Percentiles rank a stretch among this genome's conserved stretches.
Evolutionary conservation across 2,329 filamentous ascomycete species (phyloP).

Genomic region (Botryotinia narcissicola): DNA sequence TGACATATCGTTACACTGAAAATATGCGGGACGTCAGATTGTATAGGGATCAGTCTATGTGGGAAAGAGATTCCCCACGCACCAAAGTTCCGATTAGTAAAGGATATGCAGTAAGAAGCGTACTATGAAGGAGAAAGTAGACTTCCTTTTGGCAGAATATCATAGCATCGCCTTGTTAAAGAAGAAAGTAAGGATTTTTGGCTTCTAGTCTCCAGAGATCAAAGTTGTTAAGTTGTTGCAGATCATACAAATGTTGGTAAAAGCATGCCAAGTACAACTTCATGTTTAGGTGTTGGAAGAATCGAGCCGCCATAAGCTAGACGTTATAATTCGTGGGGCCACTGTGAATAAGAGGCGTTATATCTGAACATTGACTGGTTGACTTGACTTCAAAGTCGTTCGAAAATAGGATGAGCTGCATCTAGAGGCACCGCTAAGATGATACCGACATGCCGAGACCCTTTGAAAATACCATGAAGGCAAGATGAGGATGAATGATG

Average conservation of each 20-base stretch:
- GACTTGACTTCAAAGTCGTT: slow-evolving; percentile 7
- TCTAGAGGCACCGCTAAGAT: background rate
- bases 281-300: background rate
- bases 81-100: background rate
- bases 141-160: background rate
- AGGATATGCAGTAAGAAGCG: slow-evolving; percentile 14
- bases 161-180: slow-evolving; percentile 2
- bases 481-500: slow-evolving; percentile 4
- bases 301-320: slow-evolving; percentile 13
- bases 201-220: slow-evolving; percentile 9
- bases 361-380: slow-evolving; percentile 4
- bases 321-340: slow-evolving; percentile 11
- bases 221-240: background rate
- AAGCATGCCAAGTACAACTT: background rate
- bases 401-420: background rate
- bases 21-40: slow-evolving; percentile 8
- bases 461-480: slow-evolving; percentile 1
- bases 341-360: background rate
- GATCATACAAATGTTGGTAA: background rate
- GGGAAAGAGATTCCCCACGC: background rate
- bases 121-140: background rate
- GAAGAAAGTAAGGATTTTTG: background rate
- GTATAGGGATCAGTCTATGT: background rate
- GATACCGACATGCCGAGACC: background rate
- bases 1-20: slow-evolving; percentile 6